Percentiles rank a stretch among this genome's conserved stretches.
Conservation (phyloP, 352 stramenopile genomes). For the Pythium brassicae region DNA sequence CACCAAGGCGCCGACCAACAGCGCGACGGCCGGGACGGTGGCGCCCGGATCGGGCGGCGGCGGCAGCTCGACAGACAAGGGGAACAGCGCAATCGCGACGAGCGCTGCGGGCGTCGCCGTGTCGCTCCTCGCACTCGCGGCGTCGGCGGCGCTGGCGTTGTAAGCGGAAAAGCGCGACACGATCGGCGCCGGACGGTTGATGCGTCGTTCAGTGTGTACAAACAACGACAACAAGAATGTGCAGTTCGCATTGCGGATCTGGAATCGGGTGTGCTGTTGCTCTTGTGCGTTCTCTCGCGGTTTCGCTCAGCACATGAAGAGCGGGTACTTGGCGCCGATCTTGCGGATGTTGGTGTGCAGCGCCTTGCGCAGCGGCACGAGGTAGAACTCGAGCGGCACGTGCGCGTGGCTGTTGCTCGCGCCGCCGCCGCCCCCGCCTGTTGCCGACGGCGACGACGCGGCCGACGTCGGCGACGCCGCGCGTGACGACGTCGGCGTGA, state of each 20-base stretch:
- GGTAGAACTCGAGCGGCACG: constrained; percentile 70
- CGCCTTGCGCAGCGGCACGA: constrained; percentile 70
- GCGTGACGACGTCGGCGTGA: constrained; percentile 37
- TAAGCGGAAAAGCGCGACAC: constrained; percentile 1
- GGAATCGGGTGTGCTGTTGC: neutral
- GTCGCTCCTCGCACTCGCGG: constrained; percentile 2
- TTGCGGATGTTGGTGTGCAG: constrained; percentile 74
- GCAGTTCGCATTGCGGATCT: neutral
- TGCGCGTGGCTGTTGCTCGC: constrained; percentile 17
- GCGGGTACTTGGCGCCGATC: constrained; percentile 64
- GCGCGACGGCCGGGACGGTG: constrained; percentile 1
- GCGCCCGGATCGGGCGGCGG: neutral
- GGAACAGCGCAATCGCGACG: neutral
- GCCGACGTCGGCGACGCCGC: constrained; percentile 43
- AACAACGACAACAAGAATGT: neutral
- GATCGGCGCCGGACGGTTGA: too few relatives aligned
- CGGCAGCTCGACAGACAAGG: constrained; percentile 1
- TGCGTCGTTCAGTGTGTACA: neutral
- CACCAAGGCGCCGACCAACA: constrained; percentile 12
- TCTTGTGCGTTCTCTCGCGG: too few relatives aligned
- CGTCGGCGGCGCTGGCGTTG: constrained; percentile 1
- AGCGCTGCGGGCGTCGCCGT: neutral
- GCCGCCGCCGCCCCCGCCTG: neutral
- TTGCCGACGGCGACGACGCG: constrained; percentile 31
- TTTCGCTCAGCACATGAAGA: constrained; percentile 61